A percentile compares a stretch with the other conserved stretches of the same genome.
Evolutionary conservation across 2,329 filamentous ascomycete species (phyloP).

Genomic region (Trichothecium roseum): DNA sequence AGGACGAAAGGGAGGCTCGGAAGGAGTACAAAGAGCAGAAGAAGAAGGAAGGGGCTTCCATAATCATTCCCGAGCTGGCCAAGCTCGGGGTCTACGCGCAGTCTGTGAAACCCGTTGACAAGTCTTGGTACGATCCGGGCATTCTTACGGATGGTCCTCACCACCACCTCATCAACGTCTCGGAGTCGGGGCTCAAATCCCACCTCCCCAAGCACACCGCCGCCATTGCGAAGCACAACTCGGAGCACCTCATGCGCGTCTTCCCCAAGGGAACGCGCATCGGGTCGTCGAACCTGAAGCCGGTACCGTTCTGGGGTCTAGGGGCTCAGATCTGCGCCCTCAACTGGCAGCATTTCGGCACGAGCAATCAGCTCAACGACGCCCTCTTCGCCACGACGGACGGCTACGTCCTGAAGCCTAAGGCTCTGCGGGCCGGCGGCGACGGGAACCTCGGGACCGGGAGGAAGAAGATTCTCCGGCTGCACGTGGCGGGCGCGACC

Average conservation of each 20-base stretch:
- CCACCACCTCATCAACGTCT: conserved; percentile 60
- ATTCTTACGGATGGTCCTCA: conserved; percentile 45
- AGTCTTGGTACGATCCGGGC: conserved; percentile 50
- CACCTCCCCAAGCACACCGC: conserved; percentile 37
- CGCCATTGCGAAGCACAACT: conserved; percentile 47
- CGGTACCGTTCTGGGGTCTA: conserved; percentile 54
- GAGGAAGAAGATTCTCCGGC: conserved; percentile 37
- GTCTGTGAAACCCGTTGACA: conserved; percentile 55
- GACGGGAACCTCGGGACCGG: conserved; percentile 35
- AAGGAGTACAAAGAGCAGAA: conserved; percentile 44
- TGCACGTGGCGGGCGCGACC: conserved; percentile 53
- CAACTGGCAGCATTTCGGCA: conserved; percentile 60
- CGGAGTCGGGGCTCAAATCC: conserved; percentile 45
- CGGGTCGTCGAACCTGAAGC: conserved; percentile 52
- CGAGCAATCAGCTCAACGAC: conserved; percentile 57
- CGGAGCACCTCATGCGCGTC: conserved; percentile 58
- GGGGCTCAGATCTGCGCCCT: conserved; percentile 61
- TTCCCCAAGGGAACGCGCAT: conserved; percentile 61
- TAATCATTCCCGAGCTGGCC: conserved; percentile 55
- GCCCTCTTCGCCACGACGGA: conserved; percentile 55
- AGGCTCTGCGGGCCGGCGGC: conserved; percentile 45
- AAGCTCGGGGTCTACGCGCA: conserved; percentile 60
- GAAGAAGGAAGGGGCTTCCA: conserved; percentile 21
- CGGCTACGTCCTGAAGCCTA: conserved; percentile 57
- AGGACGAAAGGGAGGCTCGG: conserved; percentile 34